Percentiles rank a stretch among this genome's conserved stretches.
Evolutionary conservation across 805 yeast genomes (phyloP).

Genomic region (Scheffersomyces coipomensis): DNA sequence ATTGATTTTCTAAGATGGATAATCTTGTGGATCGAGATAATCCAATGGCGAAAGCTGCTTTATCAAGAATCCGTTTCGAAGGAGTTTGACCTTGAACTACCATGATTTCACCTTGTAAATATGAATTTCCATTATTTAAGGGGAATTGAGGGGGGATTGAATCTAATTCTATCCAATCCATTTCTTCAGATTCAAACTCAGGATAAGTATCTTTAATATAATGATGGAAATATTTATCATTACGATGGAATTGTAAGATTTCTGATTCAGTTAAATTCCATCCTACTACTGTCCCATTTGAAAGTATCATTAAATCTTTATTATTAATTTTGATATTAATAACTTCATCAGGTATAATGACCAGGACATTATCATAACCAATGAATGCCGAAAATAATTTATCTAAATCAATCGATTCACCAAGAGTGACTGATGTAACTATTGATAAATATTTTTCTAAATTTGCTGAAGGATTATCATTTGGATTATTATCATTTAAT

Average conservation of each 20-base stretch:
- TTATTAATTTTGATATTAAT: conserved; percentile 44
- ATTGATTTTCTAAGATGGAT: conserved; percentile 70
- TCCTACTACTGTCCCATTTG: conserved; percentile 77
- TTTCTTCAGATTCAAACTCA: conserved; percentile 73
- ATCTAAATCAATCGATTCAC: conserved; percentile 67
- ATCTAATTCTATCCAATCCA: conserved; percentile 66
- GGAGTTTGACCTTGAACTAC: conserved; percentile 52
- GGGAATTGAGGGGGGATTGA: conserved; percentile 17
- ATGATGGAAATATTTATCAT: no score
- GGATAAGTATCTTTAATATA: conserved; percentile 31
- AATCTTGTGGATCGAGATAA: conserved; percentile 82
- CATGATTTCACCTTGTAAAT: conserved; percentile 67
- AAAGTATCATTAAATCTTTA: conserved; percentile 62
- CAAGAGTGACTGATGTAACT: conserved; percentile 69
- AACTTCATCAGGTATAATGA: conserved; percentile 67
- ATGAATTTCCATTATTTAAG: conserved; percentile 26
- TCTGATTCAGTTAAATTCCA: conserved; percentile 74
- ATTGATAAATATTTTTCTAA: conserved; percentile 34
- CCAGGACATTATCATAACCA: conserved; percentile 5
- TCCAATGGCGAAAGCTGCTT: conserved; percentile 87
- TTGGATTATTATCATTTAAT: conserved; percentile 15
- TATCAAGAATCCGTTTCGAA: conserved; percentile 61
- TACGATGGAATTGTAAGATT: conserved; percentile 22
- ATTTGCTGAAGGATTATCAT: conserved; percentile 14
- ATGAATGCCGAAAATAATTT: conserved; percentile 33